Percentiles rank a stretch among this genome's conserved stretches.
Conservation (phyloP, 2,329 filamentous ascomycete species). For the Cladophialophora carrionii region DNA sequence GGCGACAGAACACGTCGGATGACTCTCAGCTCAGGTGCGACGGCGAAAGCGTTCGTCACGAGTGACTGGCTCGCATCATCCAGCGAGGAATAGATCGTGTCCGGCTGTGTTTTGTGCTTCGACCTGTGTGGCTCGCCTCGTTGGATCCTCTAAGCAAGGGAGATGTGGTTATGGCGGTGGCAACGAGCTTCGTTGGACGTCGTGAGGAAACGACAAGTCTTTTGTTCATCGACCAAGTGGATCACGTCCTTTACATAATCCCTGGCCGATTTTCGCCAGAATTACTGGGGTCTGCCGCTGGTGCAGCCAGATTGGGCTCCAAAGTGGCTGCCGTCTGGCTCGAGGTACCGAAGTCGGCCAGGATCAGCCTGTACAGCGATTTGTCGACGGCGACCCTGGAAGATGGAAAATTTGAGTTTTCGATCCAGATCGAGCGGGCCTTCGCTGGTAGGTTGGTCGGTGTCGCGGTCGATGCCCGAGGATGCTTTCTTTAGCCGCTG, state of each 20-base stretch:
- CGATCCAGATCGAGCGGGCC: background rate
- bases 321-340: background rate
- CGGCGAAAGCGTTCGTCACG: background rate
- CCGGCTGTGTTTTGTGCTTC: constrained; percentile 4
- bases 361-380: background rate
- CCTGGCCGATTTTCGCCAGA: background rate
- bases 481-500: background rate
- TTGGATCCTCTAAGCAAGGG: constrained; percentile 5
- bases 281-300: background rate
- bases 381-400: background rate
- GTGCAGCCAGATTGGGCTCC: constrained; percentile 2
- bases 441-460: background rate
- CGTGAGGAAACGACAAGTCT: constrained; percentile 14
- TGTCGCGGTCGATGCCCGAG: constrained; percentile 1
- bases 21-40: constrained; percentile 5
- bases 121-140: constrained; percentile 13
- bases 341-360: background rate
- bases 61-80: constrained; percentile 11
- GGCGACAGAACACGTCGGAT: background rate
- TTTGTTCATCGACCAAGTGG: constrained; percentile 18
- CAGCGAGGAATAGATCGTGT: constrained; percentile 6
- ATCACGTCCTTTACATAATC: constrained; percentile 17
- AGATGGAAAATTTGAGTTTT: background rate
- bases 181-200: constrained; percentile 14
- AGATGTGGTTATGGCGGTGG: constrained; percentile 15